These are phyloP conservation scores for Claviceps pazoutovae DNA, from an alignment of 2,329 filamentous ascomycete species.

Conservation along the genomic window DNA sequence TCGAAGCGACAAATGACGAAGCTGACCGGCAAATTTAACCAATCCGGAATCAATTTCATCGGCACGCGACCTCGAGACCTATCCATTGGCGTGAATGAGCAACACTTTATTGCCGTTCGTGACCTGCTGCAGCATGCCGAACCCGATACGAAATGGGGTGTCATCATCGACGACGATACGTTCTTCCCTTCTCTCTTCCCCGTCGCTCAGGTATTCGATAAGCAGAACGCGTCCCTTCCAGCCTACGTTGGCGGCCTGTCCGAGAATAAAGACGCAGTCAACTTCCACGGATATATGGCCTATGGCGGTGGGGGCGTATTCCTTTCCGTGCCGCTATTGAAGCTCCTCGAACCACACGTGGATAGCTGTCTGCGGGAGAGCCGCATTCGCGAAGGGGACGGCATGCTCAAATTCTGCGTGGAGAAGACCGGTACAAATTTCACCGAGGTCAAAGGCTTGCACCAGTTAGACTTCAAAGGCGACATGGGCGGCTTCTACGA, in stretches of 20 bases:
- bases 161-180: constrained; percentile 48
- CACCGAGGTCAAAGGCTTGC: constrained; percentile 39
- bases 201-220: constrained; percentile 31
- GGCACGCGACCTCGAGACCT: constrained; percentile 20
- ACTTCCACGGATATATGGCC: constrained; percentile 42
- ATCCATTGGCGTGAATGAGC: constrained; percentile 31
- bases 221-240: constrained; percentile 33
- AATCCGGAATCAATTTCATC: constrained; percentile 20
- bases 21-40: constrained; percentile 15
- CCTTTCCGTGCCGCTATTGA: constrained; percentile 37
- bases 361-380: constrained; percentile 33
- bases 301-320: constrained; percentile 49
- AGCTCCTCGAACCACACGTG: constrained; percentile 31
- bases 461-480: constrained; percentile 41
- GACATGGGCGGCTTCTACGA: constrained; percentile 48
- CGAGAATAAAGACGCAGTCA: constrained; percentile 38
- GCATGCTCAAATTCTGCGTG: constrained; percentile 42
- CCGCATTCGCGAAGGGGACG: constrained; percentile 33
- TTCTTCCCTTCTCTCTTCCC: constrained; percentile 44
- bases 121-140: constrained; percentile 31
- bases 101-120: constrained; percentile 42
- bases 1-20: constrained; percentile 12
- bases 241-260: constrained; percentile 44
- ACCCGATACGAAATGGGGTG: constrained; percentile 37
- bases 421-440: constrained; percentile 37